A percentile compares a stretch with the other conserved stretches of the same genome.
Evolutionary conservation across 208 protist species (phyloP).

Genomic region (Balamuthia mandrillaris): DNA sequence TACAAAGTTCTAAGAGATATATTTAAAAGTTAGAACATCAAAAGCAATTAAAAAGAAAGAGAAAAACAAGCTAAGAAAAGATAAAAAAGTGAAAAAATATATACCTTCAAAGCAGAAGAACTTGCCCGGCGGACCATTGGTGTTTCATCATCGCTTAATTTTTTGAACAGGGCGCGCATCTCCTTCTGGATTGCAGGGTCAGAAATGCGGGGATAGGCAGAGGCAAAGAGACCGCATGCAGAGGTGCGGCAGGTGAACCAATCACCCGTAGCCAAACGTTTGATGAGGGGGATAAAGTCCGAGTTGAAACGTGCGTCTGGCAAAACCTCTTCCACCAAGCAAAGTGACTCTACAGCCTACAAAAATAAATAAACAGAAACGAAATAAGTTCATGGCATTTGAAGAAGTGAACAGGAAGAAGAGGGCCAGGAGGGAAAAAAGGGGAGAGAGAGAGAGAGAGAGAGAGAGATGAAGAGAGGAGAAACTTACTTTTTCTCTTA

Average conservation of each 20-base stretch:
- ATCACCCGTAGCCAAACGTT: constrained; percentile 83
- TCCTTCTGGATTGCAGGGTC: not conserved
- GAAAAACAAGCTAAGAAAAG: not conserved
- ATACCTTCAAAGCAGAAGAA: constrained; percentile 58
- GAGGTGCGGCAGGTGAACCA: constrained; percentile 91
- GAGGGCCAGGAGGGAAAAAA: not conserved
- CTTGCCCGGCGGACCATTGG: constrained; percentile 94
- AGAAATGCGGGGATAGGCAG: constrained; percentile 75
- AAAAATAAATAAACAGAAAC: not conserved
- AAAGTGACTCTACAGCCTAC: constrained; percentile 70
- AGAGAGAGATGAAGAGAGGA: not conserved
- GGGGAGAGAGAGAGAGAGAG: not conserved
- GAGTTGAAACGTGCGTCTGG: constrained; percentile 75
- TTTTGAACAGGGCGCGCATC: constrained; percentile 51
- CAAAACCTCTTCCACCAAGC: constrained; percentile 67
- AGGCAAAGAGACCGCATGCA: constrained; percentile 86
- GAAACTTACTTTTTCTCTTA: constrained; percentile 86
- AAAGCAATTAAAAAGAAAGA: not conserved
- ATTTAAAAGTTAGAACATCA: not conserved
- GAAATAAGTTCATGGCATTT: not conserved
- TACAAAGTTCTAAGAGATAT: constrained; percentile 22
- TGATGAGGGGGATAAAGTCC: constrained; percentile 82
- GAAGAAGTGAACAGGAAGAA: not conserved
- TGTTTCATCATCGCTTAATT: constrained; percentile 92
- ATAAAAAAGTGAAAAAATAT: not conserved